Evolutionary conservation across 129 eudicot genomes (phyloP).

Genomic region (Saussurea involucrata): DNA sequence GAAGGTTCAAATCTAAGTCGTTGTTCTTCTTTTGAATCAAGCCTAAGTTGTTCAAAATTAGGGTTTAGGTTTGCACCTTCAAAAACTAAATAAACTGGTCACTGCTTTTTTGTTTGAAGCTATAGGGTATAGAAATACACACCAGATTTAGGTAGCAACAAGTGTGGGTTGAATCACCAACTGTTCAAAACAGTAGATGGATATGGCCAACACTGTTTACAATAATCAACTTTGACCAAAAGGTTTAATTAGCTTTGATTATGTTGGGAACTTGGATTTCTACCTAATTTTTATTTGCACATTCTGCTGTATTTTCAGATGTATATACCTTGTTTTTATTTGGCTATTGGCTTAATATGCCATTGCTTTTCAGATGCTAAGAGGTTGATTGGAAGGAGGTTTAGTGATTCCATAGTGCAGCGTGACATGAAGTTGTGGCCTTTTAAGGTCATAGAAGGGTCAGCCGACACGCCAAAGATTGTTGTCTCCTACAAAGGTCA

Average conservation of each 20-base stretch:
- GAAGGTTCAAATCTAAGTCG: no score
- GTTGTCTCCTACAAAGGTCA: slow-evolving; percentile 27
- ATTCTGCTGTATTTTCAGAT: neutral
- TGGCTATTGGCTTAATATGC: neutral
- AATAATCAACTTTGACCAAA: neutral
- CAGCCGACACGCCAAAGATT: slow-evolving; percentile 9
- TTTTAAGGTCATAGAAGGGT: slow-evolving; percentile 7
- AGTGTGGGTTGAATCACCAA: neutral
- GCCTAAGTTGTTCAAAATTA: no score
- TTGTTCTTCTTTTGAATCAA: neutral
- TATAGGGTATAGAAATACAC: neutral
- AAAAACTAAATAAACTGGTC: no score
- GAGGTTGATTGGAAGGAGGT: slow-evolving; percentile 21
- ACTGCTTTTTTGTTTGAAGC: neutral
- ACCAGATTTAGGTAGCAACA: neutral
- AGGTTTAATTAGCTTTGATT: neutral
- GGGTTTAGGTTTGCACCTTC: neutral
- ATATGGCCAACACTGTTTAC: neutral
- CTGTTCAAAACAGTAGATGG: neutral
- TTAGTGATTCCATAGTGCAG: slow-evolving; percentile 5
- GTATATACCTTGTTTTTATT: neutral
- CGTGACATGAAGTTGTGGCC: slow-evolving; percentile 15
- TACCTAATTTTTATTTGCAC: neutral
- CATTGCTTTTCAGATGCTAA: slow-evolving; percentile 10
- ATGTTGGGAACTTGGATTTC: neutral